phyloP scores from a whole-genome alignment of 352 stramenopile species.

The Phytophthora capsici region DNA sequence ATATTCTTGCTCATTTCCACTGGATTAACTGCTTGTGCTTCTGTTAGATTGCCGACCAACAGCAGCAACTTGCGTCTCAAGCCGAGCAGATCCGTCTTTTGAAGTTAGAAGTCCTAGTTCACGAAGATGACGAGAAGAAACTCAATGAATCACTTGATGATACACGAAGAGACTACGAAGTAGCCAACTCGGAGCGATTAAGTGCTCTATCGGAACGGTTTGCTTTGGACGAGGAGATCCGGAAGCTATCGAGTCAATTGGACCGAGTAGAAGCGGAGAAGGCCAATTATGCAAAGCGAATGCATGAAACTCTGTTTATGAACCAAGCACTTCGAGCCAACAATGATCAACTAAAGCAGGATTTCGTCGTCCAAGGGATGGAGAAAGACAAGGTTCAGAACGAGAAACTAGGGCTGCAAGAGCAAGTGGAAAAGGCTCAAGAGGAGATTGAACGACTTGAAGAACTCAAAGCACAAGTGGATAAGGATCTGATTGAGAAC shows the following conservation, averaged over 20 bases:
- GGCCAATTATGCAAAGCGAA: conserved; percentile 59
- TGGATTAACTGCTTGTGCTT: no score
- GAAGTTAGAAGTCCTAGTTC: conserved; percentile 72
- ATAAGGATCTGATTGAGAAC: conserved; percentile 59
- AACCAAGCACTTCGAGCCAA: conserved; percentile 70
- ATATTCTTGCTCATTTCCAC: no score
- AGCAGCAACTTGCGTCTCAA: conserved; percentile 34
- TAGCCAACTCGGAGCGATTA: conserved; percentile 70
- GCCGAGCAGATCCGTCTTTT: conserved; percentile 63
- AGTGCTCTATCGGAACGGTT: conserved; percentile 69
- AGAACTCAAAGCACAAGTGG: conserved; percentile 44
- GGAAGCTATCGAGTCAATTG: conserved; percentile 55
- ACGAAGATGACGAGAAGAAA: conserved; percentile 70
- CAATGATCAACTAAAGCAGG: conserved; percentile 73
- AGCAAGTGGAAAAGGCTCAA: conserved; percentile 41
- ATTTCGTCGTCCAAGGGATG: conserved; percentile 54
- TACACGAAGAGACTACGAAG: conserved; percentile 61
- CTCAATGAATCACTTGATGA: conserved; percentile 70
- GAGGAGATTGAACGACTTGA: conserved; percentile 41
- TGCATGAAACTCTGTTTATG: conserved; percentile 82
- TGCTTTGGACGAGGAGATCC: conserved; percentile 70
- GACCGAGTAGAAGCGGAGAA: conserved; percentile 68
- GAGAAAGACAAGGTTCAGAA: conserved; percentile 62
- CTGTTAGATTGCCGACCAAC: conserved; percentile 49
- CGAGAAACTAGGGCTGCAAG: conserved; percentile 47